Percentiles rank a stretch among this genome's conserved stretches.
Evolutionary conservation across 176 grass and related monocot species (phyloP).

Genomic region (Carex pumila): DNA sequence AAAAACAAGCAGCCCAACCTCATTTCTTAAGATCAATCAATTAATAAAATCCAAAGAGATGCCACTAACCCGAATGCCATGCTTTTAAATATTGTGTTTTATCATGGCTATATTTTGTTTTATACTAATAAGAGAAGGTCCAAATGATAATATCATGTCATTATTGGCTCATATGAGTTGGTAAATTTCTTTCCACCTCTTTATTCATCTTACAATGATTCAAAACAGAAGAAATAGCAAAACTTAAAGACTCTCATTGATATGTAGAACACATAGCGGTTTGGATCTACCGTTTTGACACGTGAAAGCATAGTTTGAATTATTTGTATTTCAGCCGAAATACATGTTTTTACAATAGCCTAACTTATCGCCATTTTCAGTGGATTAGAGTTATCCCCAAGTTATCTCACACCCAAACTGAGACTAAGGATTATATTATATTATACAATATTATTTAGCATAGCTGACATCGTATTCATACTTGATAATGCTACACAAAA

Average conservation of each 20-base stretch:
- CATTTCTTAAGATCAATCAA: not conserved
- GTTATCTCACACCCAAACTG: not conserved
- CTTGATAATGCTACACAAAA: not conserved
- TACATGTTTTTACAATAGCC: no score
- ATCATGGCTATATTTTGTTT: not conserved
- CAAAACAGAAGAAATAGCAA: not conserved
- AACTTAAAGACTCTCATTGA: not conserved
- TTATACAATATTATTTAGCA: not conserved
- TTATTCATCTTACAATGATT: not conserved
- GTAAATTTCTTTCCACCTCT: not conserved
- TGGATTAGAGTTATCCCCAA: not conserved
- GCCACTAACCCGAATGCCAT: not conserved
- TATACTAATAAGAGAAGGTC: not conserved
- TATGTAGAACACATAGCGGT: no score
- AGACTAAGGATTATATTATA: not conserved
- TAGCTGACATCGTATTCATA: not conserved
- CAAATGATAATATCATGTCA: not conserved
- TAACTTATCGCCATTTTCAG: not conserved
- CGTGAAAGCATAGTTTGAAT: no score
- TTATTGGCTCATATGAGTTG: not conserved
- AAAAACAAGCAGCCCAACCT: not conserved
- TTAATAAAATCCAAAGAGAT: not conserved
- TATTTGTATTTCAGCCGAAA: no score
- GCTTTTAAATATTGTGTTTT: not conserved
- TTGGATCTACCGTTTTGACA: no score